Conservation (phyloP, 129 eudicot species). For the Ambrosia artemisiifolia region DNA sequence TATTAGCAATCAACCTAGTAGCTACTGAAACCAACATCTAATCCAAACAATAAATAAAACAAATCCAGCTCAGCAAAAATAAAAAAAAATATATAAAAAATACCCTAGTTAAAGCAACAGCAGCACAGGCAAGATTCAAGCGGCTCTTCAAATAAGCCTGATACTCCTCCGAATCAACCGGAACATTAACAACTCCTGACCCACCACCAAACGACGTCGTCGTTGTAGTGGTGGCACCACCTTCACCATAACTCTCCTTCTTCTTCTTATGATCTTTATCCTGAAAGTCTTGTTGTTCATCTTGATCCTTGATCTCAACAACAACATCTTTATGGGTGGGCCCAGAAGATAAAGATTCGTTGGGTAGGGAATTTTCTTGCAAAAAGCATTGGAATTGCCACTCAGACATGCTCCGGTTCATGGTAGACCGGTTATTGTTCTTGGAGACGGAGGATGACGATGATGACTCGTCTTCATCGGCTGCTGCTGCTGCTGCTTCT, state of each 20-base stretch:
- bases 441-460: constrained; percentile 28
- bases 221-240: not conserved
- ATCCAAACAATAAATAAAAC: not conserved
- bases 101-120: constrained; percentile 97
- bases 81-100: not conserved
- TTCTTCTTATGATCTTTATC: constrained; percentile 16
- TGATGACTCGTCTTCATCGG: constrained; percentile 31
- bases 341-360: constrained; percentile 37
- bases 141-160: constrained; percentile 70
- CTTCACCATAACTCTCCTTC: not conserved
- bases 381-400: constrained; percentile 90
- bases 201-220: constrained; percentile 23
- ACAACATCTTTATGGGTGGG: constrained; percentile 28
- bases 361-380: constrained; percentile 56
- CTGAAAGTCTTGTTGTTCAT: constrained; percentile 28
- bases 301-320: constrained; percentile 52
- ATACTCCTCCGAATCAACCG: constrained; percentile 78
- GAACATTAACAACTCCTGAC: constrained; percentile 38
- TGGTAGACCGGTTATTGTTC: constrained; percentile 30
- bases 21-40: too few relatives aligned
- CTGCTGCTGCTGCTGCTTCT: constrained; percentile 53
- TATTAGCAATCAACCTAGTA: not conserved
- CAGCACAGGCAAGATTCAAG: constrained; percentile 91
- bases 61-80: constrained; percentile 1
- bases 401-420: constrained; percentile 87